A percentile compares a stretch with the other conserved stretches of the same genome.
Evolutionary conservation across 2,329 filamentous ascomycete species (phyloP).

Genomic region (Botryotinia narcissicola): DNA sequence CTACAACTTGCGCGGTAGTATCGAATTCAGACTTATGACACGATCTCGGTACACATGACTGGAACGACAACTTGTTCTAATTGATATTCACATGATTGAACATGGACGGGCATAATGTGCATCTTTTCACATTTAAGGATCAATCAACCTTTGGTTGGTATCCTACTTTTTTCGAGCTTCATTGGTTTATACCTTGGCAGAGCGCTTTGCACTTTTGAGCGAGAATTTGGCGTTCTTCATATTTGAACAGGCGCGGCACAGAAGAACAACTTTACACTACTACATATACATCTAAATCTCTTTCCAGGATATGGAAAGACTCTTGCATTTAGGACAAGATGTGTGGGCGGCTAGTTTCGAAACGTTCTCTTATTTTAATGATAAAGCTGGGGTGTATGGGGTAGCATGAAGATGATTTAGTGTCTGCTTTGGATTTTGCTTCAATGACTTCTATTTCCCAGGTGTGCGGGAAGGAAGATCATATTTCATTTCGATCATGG

Average conservation of each 20-base stretch:
- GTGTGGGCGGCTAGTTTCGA: conserved; percentile 15
- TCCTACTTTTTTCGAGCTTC: conserved; percentile 25
- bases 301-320: conserved; percentile 22
- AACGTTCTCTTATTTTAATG: conserved; percentile 23
- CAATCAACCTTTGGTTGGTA: conserved; percentile 17
- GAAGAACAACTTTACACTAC: conserved; percentile 16
- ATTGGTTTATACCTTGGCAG: conserved; percentile 22
- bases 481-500: conserved; percentile 21
- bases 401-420: conserved; percentile 20
- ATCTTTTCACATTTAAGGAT: conserved; percentile 27
- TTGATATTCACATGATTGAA: conserved; percentile 30
- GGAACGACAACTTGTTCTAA: conserved; percentile 20
- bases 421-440: conserved; percentile 21
- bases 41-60: conserved; percentile 18
- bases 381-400: conserved; percentile 20
- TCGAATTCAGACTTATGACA: background rate
- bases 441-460: conserved; percentile 18
- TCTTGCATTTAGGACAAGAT: conserved; percentile 22
- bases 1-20: background rate
- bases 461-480: conserved; percentile 19
- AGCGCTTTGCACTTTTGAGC: conserved; percentile 30
- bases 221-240: conserved; percentile 26
- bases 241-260: conserved; percentile 18
- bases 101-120: conserved; percentile 34
- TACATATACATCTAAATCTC: conserved; percentile 28